A percentile compares a stretch with the other conserved stretches of the same genome.
phyloP scores from a whole-genome alignment of 2,329 filamentous ascomycete species.

The Monascus ruber region DNA sequence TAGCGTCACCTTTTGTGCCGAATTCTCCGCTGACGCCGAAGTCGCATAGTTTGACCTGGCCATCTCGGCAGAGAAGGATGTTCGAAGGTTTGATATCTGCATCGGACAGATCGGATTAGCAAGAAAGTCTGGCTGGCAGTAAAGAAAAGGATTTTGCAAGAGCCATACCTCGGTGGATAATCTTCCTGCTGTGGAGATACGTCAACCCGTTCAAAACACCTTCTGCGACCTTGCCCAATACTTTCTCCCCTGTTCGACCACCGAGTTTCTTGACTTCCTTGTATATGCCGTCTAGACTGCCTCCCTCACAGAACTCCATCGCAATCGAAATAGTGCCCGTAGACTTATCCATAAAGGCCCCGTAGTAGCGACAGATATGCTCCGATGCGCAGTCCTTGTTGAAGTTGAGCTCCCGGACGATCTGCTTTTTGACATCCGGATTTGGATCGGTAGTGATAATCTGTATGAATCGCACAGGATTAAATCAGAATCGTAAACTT shows the following conservation, averaged over 20 bases:
- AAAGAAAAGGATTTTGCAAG: too few species aligned
- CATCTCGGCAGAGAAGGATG: slow-evolving; percentile 82
- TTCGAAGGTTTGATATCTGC: slow-evolving; percentile 94
- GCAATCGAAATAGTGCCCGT: slow-evolving; percentile 95
- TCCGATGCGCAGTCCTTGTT: slow-evolving; percentile 95
- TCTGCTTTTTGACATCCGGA: slow-evolving; percentile 96
- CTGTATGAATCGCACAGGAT: slow-evolving; percentile 34
- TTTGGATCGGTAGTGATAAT: slow-evolving; percentile 98
- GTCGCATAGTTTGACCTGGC: slow-evolving; percentile 94
- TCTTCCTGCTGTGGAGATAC: slow-evolving; percentile 89
- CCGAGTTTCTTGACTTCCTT: slow-evolving; percentile 93
- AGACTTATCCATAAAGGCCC: slow-evolving; percentile 91
- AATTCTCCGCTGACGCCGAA: slow-evolving; percentile 97
- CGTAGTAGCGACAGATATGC: slow-evolving; percentile 95
- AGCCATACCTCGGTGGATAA: slow-evolving; percentile 67
- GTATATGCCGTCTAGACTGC: slow-evolving; percentile 92
- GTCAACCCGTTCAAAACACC: slow-evolving; percentile 87
- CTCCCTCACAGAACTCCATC: slow-evolving; percentile 98
- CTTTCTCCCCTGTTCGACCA: slow-evolving; percentile 90
- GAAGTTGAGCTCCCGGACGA: slow-evolving; percentile 88
- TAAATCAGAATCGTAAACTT: slow-evolving; percentile 7
- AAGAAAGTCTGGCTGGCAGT: too few species aligned
- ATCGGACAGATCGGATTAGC: neutral
- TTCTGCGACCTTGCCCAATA: slow-evolving; percentile 91
- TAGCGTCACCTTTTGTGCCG: slow-evolving; percentile 94